Evolutionary conservation across 2,329 filamentous ascomycete species (phyloP).

Genomic region (Phymatotrichopsis omnivora): DNA sequence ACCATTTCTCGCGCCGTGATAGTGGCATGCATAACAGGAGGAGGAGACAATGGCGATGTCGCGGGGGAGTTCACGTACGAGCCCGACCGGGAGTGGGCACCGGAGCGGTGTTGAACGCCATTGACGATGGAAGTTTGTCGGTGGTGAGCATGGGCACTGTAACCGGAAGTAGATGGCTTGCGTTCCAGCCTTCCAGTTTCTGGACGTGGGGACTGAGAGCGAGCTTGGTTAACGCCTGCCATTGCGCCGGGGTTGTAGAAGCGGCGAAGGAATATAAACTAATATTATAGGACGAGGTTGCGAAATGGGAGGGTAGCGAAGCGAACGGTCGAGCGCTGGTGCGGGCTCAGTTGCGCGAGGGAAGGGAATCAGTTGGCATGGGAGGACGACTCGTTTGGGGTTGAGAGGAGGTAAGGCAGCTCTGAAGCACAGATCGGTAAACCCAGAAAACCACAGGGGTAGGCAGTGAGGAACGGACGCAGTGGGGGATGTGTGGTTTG

Average conservation of each 20-base stretch:
- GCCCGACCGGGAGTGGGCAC: slow-evolving; percentile 47
- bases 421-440: too few relatives aligned
- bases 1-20: slow-evolving; percentile 29
- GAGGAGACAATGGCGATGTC: slow-evolving; percentile 30
- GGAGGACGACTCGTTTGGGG: too few relatives aligned
- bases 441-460: too few relatives aligned
- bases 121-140: slow-evolving; percentile 95
- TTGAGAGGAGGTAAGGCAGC: too few relatives aligned
- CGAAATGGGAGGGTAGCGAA: too few relatives aligned
- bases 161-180: slow-evolving; percentile 38
- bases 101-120: slow-evolving; percentile 60
- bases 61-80: slow-evolving; percentile 31
- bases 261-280: too few relatives aligned
- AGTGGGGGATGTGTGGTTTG: too few relatives aligned
- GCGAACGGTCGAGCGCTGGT: too few relatives aligned
- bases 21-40: slow-evolving; percentile 22
- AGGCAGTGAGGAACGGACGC: too few relatives aligned
- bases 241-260: slow-evolving; percentile 18
- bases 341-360: too few relatives aligned
- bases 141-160: slow-evolving; percentile 65
- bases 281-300: too few relatives aligned
- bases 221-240: slow-evolving; percentile 26
- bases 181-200: slow-evolving; percentile 38
- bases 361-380: too few relatives aligned
- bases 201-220: slow-evolving; percentile 30